Percentiles rank a stretch among this genome's conserved stretches.
phyloP scores from a whole-genome alignment of 2,329 filamentous ascomycete genomes.

The Albifimbria verrucaria region DNA sequence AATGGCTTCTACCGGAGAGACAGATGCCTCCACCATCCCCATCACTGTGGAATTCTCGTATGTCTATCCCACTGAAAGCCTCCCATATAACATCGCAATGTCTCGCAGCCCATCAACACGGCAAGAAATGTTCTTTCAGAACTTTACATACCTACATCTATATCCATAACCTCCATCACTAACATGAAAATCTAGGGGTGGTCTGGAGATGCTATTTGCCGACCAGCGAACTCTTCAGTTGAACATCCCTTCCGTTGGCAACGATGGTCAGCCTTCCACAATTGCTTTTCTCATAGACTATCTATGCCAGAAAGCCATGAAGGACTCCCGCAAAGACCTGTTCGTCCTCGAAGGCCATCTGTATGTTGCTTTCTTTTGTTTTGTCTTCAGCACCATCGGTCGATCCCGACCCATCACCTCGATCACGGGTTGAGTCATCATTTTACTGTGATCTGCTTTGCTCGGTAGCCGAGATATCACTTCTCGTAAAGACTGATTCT shows the following conservation, averaged over 20 bases:
- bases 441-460: too few relatives aligned
- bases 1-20: constrained; percentile 1
- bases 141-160: neutral
- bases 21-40: constrained; percentile 36
- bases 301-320: constrained; percentile 80
- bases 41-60: constrained; percentile 71
- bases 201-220: constrained; percentile 90
- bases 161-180: constrained; percentile 16
- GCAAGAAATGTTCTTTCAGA: too few relatives aligned
- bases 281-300: constrained; percentile 75
- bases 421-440: too few relatives aligned
- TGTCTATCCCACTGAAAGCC: constrained; percentile 21
- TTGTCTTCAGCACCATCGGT: constrained; percentile 2
- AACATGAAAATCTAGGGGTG: constrained; percentile 58
- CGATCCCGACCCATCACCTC: too few relatives aligned
- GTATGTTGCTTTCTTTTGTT: constrained; percentile 58
- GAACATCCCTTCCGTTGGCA: constrained; percentile 60
- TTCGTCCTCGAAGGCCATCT: constrained; percentile 86
- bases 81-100: too few relatives aligned
- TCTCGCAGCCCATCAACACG: neutral
- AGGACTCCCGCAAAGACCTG: constrained; percentile 78
- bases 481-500: too few relatives aligned
- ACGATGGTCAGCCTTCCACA: constrained; percentile 59
- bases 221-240: constrained; percentile 74
- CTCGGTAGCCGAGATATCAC: too few relatives aligned